These are phyloP conservation scores for Sporothrix sp. DNA, from an alignment of 2,329 filamentous ascomycete genomes.

Conservation along the genomic window DNA sequence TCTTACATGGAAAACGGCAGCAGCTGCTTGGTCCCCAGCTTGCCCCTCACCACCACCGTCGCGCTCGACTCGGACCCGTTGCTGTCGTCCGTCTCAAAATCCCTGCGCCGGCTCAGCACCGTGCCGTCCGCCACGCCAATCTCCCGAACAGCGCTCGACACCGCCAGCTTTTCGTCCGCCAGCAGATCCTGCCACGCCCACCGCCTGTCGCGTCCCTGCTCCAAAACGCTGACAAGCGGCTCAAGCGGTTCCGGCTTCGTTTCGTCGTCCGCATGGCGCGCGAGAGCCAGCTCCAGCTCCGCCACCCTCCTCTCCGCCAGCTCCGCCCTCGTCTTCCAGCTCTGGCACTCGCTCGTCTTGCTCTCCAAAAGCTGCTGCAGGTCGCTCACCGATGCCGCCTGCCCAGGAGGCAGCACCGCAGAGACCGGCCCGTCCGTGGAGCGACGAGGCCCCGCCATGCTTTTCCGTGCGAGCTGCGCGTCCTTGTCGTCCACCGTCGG, in stretches of 20 bases:
- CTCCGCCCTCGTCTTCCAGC: slow-evolving; percentile 47
- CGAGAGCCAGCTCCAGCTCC: slow-evolving; percentile 30
- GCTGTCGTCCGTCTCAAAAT: slow-evolving; percentile 9
- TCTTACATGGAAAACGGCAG: slow-evolving; percentile 9
- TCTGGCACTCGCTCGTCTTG: slow-evolving; percentile 32
- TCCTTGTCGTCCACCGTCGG: background rate
- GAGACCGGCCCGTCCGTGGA: background rate
- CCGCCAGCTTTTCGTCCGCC: background rate
- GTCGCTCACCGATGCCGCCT: slow-evolving; percentile 27
- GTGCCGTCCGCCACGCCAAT: background rate
- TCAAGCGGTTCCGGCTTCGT: too few relatives aligned
- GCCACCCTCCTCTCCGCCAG: slow-evolving; percentile 44
- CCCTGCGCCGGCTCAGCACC: background rate
- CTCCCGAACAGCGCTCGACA: background rate
- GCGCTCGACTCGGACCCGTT: slow-evolving; percentile 8
- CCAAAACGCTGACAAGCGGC: background rate
- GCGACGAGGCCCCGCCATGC: background rate
- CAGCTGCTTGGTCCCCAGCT: slow-evolving; percentile 5
- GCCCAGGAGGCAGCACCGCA: background rate
- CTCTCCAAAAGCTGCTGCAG: slow-evolving; percentile 39
- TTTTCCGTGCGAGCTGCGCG: background rate
- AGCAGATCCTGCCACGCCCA: slow-evolving; percentile 6
- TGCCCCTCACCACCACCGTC: slow-evolving; percentile 7
- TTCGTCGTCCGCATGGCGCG: slow-evolving; percentile 16
- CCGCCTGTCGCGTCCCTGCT: background rate